These are phyloP conservation scores for Viridothelium virens DNA, from an alignment of 495 filamentous ascomycete species.

Conservation along the genomic window DNA sequence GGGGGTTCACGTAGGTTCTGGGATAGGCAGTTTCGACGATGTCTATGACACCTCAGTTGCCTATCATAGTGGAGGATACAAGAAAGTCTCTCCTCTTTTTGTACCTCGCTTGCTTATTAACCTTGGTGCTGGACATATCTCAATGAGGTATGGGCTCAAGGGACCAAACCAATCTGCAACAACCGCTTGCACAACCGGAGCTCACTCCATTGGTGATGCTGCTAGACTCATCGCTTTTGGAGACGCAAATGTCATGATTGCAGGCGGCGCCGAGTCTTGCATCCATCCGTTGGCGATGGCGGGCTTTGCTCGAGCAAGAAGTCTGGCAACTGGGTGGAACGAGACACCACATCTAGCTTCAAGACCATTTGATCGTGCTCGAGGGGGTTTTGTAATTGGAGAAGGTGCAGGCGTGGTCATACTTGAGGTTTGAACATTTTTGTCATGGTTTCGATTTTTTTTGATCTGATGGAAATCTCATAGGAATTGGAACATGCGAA, in stretches of 20 bases:
- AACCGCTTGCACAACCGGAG: slow-evolving; percentile 91
- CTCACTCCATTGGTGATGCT: slow-evolving; percentile 89
- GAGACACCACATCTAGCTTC: slow-evolving; percentile 63
- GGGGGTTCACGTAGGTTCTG: slow-evolving; percentile 89
- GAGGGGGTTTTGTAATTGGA: slow-evolving; percentile 82
- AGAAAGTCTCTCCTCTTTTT: slow-evolving; percentile 85
- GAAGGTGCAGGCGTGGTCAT: slow-evolving; percentile 86
- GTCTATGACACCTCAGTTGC: slow-evolving; percentile 73
- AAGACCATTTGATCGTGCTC: slow-evolving; percentile 76
- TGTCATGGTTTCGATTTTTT: not conserved
- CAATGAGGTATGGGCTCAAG: slow-evolving; percentile 84
- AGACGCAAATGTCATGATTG: slow-evolving; percentile 90
- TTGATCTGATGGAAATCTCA: slow-evolving; percentile 13
- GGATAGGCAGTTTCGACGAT: slow-evolving; percentile 89
- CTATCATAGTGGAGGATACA: slow-evolving; percentile 73
- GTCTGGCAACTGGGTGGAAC: slow-evolving; percentile 74
- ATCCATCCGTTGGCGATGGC: slow-evolving; percentile 90
- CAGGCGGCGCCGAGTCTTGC: slow-evolving; percentile 88
- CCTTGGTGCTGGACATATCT: slow-evolving; percentile 85
- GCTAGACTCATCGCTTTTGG: slow-evolving; percentile 81
- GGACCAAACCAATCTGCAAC: slow-evolving; percentile 88
- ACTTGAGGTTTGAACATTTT: slow-evolving; percentile 54
- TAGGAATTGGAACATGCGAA: slow-evolving; percentile 81
- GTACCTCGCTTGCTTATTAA: slow-evolving; percentile 91
- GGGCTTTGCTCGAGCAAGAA: slow-evolving; percentile 81